A percentile compares a stretch with the other conserved stretches of the same genome.
Evolutionary conservation across 73 alveolate genomes (phyloP).

Genomic region (Durusdinium trenchii): DNA sequence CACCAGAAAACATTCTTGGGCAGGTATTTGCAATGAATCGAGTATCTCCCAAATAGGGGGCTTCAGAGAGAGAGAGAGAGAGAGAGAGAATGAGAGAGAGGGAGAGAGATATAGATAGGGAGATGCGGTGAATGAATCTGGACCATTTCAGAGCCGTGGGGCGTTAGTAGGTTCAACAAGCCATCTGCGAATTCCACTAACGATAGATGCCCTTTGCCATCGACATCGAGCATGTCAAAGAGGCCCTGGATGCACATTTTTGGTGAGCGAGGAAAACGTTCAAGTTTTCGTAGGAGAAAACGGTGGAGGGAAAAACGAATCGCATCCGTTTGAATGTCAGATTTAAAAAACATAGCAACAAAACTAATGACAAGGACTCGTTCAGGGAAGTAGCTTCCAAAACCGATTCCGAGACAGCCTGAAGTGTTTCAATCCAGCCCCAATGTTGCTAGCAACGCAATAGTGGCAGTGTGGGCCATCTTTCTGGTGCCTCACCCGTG

Average conservation of each 20-base stretch:
- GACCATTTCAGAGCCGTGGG: not conserved
- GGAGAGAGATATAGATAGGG: no score
- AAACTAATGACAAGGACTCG: not conserved
- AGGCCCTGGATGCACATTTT: slow-evolving; percentile 22
- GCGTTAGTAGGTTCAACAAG: slow-evolving; percentile 24
- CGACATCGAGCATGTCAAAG: slow-evolving; percentile 64
- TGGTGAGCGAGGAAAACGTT: no score
- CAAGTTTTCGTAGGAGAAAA: not conserved
- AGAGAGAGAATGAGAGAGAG: no score
- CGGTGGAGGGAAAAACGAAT: not conserved
- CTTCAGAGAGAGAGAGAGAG: no score
- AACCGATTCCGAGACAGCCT: no score
- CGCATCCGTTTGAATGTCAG: not conserved
- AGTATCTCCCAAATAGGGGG: no score
- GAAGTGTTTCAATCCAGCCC: no score
- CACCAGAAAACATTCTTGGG: no score
- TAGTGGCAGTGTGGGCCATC: not conserved
- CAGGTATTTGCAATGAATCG: no score
- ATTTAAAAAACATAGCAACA: not conserved
- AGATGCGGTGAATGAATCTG: no score
- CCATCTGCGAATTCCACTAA: slow-evolving; percentile 50
- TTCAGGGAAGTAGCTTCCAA: not conserved
- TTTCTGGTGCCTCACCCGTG: not conserved
- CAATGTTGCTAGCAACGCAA: not conserved
- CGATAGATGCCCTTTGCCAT: not conserved